phyloP scores from a whole-genome alignment of 495 filamentous ascomycete genomes.

The Hamigera avellanea region DNA sequence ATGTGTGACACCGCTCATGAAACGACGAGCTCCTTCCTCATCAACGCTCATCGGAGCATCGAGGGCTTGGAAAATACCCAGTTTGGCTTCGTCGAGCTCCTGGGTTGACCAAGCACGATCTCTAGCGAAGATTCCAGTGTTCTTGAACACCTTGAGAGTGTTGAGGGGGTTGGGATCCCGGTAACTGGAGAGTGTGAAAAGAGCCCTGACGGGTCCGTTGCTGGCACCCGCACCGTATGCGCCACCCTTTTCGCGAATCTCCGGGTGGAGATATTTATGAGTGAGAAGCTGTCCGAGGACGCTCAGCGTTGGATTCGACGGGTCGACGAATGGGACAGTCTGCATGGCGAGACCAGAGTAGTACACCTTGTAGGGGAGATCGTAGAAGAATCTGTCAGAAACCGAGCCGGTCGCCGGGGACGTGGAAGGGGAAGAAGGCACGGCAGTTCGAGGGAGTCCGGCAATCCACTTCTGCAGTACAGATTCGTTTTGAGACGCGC shows the following conservation, averaged over 20 bases:
- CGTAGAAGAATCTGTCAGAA: slow-evolving; percentile 70
- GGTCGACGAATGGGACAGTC: slow-evolving; percentile 74
- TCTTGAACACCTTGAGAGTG: slow-evolving; percentile 71
- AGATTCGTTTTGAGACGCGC: slow-evolving; percentile 54
- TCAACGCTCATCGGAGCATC: slow-evolving; percentile 86
- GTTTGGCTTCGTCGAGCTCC: slow-evolving; percentile 91
- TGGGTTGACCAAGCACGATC: slow-evolving; percentile 75
- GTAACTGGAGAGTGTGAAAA: slow-evolving; percentile 94
- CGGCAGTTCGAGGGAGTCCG: slow-evolving; percentile 36
- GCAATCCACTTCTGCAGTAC: slow-evolving; percentile 62
- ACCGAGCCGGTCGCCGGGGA: slow-evolving; percentile 22
- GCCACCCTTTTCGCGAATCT: slow-evolving; percentile 95
- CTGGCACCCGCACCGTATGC: slow-evolving; percentile 92
- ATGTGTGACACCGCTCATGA: slow-evolving; percentile 72
- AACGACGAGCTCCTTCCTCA: slow-evolving; percentile 73
- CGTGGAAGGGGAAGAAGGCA: slow-evolving; percentile 21
- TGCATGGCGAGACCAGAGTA: slow-evolving; percentile 73
- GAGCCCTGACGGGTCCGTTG: slow-evolving; percentile 60
- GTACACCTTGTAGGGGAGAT: slow-evolving; percentile 93
- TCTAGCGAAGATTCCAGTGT: slow-evolving; percentile 72
- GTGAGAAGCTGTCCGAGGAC: slow-evolving; percentile 90
- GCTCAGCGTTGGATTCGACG: slow-evolving; percentile 64
- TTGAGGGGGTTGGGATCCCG: slow-evolving; percentile 94
- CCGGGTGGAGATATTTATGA: slow-evolving; percentile 92
- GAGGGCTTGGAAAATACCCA: slow-evolving; percentile 90